phyloP scores from a whole-genome alignment of 192 early-diverging fungal genomes.

The Rhizophagus sp. region DNA sequence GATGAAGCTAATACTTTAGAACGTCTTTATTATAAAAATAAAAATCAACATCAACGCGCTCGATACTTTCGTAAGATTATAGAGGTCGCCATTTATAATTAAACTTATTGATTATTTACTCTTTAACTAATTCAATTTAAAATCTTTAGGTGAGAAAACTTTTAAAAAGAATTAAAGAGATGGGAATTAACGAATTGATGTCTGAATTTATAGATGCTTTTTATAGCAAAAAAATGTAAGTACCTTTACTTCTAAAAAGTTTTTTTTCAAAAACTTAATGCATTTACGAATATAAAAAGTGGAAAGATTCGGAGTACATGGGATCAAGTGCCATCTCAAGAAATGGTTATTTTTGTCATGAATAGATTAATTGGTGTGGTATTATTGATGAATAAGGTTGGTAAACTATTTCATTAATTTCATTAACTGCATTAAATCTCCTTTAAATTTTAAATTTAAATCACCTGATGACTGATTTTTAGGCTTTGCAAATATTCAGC shows the following conservation, averaged over 20 bases:
- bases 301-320: conserved; percentile 7
- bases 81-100: conserved; percentile 34
- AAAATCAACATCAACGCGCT: conserved; percentile 44
- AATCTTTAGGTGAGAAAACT: conserved; percentile 26
- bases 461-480: background rate
- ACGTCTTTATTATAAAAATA: conserved; percentile 51
- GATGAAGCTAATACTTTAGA: conserved; percentile 44
- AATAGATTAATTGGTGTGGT: conserved; percentile 20
- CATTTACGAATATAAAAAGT: conserved; percentile 1
- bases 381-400: conserved; percentile 31
- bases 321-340: conserved; percentile 30
- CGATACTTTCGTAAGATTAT: conserved; percentile 43
- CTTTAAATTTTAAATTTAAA: background rate
- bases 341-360: conserved; percentile 20
- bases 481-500: background rate
- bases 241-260: background rate
- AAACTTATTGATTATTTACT: background rate
- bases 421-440: background rate
- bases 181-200: conserved; percentile 11
- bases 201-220: conserved; percentile 14
- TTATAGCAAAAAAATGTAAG: conserved; percentile 19
- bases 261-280: background rate
- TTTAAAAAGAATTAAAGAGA: conserved; percentile 31
- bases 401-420: background rate
- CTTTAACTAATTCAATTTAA: background rate